These are phyloP conservation scores for Citrus glauca DNA, from an alignment of 345 rosid species.

Conservation along the genomic window DNA sequence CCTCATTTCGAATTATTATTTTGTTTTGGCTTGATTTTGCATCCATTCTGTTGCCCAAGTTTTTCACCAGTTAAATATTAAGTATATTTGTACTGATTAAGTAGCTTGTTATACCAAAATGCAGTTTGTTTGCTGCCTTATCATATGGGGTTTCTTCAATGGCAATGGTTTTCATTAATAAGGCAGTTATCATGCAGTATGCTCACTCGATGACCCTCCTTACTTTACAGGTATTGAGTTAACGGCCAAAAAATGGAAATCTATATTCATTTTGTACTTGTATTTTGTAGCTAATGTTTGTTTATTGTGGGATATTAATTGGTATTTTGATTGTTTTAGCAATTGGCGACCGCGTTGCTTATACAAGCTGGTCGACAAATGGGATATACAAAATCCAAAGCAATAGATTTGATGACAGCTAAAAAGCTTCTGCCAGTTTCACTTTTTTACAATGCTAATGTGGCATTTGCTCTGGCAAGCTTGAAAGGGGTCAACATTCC, in stretches of 20 bases:
- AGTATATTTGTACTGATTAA: neutral
- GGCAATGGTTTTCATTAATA: constrained; percentile 99
- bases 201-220: constrained; percentile 85
- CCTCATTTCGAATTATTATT: neutral
- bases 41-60: neutral
- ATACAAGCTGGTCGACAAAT: constrained; percentile 63
- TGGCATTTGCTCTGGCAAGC: constrained; percentile 95
- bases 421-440: constrained; percentile 83
- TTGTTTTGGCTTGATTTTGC: neutral
- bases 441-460: constrained; percentile 92
- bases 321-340: constrained; percentile 46
- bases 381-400: constrained; percentile 69
- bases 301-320: constrained; percentile 2
- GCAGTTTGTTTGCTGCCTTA: constrained; percentile 72
- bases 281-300: neutral
- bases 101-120: neutral
- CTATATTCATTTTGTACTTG: neutral
- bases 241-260: neutral
- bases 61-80: neutral
- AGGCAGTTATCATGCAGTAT: constrained; percentile 88
- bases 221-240: constrained; percentile 60
- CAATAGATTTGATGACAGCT: constrained; percentile 54
- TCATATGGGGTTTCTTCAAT: constrained; percentile 92
- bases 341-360: constrained; percentile 81
- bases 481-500: constrained; percentile 97